A percentile compares a stretch with the other conserved stretches of the same genome.
phyloP scores from a whole-genome alignment of 352 stramenopile species.

The Phytopythium helicoides region DNA sequence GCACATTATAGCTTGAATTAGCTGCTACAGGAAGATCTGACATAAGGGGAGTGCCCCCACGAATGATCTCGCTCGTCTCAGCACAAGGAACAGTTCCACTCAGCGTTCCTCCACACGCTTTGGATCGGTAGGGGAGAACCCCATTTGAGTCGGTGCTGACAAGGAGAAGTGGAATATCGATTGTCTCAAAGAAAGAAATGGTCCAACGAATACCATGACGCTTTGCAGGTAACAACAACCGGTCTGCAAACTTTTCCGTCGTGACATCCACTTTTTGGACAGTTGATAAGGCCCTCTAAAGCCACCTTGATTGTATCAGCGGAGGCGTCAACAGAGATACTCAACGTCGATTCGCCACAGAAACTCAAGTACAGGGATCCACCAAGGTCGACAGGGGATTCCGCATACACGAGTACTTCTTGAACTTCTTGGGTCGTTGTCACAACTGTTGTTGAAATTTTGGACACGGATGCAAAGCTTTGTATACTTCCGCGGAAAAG shows the following conservation, averaged over 20 bases:
- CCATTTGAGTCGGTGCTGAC: slow-evolving; percentile 36
- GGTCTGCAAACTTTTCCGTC: slow-evolving; percentile 21
- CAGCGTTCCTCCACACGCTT: slow-evolving; percentile 57
- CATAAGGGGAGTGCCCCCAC: slow-evolving; percentile 33
- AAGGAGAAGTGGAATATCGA: slow-evolving; percentile 42
- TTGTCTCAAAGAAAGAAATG: slow-evolving; percentile 47
- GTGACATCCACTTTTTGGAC: slow-evolving; percentile 51
- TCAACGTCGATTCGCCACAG: slow-evolving; percentile 53
- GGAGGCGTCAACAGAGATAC: slow-evolving; percentile 40
- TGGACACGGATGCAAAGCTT: slow-evolving; percentile 14
- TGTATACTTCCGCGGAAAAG: slow-evolving; percentile 23
- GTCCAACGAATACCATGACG: slow-evolving; percentile 67
- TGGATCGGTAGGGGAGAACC: slow-evolving; percentile 25
- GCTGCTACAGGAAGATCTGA: slow-evolving; percentile 12
- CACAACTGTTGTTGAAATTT: slow-evolving; percentile 24
- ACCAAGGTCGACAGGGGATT: slow-evolving; percentile 55
- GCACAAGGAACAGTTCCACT: slow-evolving; percentile 58
- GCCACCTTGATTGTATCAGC: slow-evolving; percentile 39
- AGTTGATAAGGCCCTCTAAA: slow-evolving; percentile 67
- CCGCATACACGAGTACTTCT: slow-evolving; percentile 64
- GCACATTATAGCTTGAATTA: slow-evolving; percentile 43
- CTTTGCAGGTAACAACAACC: slow-evolving; percentile 25
- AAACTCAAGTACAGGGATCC: slow-evolving; percentile 59
- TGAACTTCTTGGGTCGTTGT: slow-evolving; percentile 48
- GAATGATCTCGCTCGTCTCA: slow-evolving; percentile 18